Percentiles rank a stretch among this genome's conserved stretches.
These are phyloP conservation scores for Trichophyton benhamiae DNA, from an alignment of 2,329 filamentous ascomycete species.

Conservation along the genomic window DNA sequence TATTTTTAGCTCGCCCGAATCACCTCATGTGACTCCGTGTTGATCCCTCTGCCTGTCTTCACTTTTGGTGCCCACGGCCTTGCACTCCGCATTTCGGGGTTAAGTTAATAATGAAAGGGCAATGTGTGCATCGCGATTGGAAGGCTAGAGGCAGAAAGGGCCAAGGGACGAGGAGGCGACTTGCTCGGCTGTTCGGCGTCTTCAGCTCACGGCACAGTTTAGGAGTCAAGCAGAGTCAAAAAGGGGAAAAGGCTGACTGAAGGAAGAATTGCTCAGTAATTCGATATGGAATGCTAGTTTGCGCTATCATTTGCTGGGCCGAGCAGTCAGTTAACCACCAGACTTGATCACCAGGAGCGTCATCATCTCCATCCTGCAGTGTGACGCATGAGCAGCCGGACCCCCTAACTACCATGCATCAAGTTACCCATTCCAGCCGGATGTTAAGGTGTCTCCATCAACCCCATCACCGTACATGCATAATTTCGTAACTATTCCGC, in stretches of 20 bases:
- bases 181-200: neutral
- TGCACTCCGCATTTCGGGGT: neutral
- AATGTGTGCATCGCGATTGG: neutral
- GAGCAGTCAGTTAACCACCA: neutral
- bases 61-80: no score
- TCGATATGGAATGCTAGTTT: neutral
- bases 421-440: neutral
- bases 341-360: slow-evolving; percentile 4
- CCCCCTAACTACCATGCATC: neutral
- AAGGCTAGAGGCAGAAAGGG: neutral
- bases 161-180: neutral
- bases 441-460: neutral
- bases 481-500: neutral
- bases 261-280: neutral
- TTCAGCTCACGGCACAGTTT: no score
- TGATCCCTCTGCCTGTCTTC: neutral
- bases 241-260: neutral
- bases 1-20: neutral
- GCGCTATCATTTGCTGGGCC: neutral
- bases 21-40: neutral
- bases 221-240: neutral
- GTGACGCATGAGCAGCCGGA: neutral
- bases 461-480: no score
- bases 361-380: neutral
- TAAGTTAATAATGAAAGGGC: neutral